These are phyloP conservation scores for Zygnema cylindricum DNA, from an alignment of 139 green algal genomes.

Conservation along the genomic window DNA sequence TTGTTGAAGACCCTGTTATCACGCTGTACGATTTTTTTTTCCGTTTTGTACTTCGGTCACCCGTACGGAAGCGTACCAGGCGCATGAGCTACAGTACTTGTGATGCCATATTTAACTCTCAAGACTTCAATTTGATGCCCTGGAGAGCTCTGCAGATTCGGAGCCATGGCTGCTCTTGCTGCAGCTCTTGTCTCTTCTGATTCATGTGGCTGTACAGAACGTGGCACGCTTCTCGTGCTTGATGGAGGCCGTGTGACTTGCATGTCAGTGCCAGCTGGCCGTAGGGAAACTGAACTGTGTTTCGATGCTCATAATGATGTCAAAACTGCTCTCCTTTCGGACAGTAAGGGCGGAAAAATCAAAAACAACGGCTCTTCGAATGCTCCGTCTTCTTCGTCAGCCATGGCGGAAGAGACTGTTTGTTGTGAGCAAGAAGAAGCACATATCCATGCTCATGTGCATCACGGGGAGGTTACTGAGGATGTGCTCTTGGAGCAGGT, in stretches of 20 bases:
- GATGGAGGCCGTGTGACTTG: conserved; percentile 26
- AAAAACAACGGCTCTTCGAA: not conserved
- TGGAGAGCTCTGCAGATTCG: no score
- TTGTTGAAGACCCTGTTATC: no score
- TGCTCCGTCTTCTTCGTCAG: not conserved
- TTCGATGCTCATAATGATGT: not conserved
- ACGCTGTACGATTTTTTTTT: no score
- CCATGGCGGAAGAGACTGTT: not conserved
- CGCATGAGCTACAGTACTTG: no score
- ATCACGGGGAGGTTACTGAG: conserved; percentile 29
- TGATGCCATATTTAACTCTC: no score
- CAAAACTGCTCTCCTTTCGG: no score
- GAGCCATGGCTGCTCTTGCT: no score
- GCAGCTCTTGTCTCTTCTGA: no score
- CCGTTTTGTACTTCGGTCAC: no score
- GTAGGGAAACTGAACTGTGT: not conserved
- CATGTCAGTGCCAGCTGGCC: not conserved
- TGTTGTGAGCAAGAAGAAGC: conserved; percentile 28
- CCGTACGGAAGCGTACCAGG: no score
- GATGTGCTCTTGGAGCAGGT: conserved; percentile 54
- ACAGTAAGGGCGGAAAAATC: no score
- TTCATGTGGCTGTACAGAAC: not conserved
- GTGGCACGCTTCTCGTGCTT: not conserved
- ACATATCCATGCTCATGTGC: conserved; percentile 53
- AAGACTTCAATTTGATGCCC: no score